Percentiles rank a stretch among this genome's conserved stretches.
These are phyloP conservation scores for Glycyrrhiza uralensis DNA, from an alignment of 306 rosid genomes.

Conservation along the genomic window DNA sequence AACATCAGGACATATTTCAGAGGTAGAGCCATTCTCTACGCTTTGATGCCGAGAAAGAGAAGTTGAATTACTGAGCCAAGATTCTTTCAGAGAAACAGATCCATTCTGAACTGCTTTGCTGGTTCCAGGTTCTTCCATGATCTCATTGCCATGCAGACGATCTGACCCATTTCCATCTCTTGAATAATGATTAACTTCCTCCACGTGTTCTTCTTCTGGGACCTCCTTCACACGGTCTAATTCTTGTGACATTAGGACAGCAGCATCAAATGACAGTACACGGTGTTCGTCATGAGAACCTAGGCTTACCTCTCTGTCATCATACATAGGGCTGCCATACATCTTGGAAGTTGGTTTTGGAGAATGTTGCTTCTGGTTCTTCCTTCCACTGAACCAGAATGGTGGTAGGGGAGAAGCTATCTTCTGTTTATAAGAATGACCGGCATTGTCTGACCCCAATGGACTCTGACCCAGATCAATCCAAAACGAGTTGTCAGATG, in stretches of 20 bases:
- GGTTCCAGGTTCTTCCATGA: conserved; percentile 56
- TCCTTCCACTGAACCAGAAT: conserved; percentile 69
- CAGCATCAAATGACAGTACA: conserved; percentile 87
- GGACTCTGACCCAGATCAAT: conserved; percentile 99
- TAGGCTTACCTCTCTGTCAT: conserved; percentile 51
- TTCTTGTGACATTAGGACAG: conserved; percentile 78
- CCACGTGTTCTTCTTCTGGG: conserved; percentile 56
- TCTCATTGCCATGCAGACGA: conserved; percentile 43
- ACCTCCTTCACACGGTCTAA: conserved; percentile 71
- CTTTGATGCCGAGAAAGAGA: conserved; percentile 41
- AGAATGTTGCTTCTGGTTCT: conserved; percentile 54
- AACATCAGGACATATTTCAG: conserved; percentile 48
- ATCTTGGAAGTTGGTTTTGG: conserved; percentile 67
- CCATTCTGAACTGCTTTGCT: conserved; percentile 34
- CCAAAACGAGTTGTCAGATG: conserved; percentile 88
- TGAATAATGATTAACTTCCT: conserved; percentile 34
- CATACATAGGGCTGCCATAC: conserved; percentile 78
- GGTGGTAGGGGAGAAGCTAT: conserved; percentile 81
- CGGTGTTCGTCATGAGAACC: conserved; percentile 51
- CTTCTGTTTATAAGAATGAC: conserved; percentile 60
- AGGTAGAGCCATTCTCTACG: conserved; percentile 55
- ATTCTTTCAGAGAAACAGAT: conserved; percentile 35
- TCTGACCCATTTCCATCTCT: conserved; percentile 37
- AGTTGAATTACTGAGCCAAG: conserved; percentile 39
- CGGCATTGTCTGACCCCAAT: conserved; percentile 60